phyloP scores from a whole-genome alignment of 257 asterid species.

The Avicennia marina region DNA sequence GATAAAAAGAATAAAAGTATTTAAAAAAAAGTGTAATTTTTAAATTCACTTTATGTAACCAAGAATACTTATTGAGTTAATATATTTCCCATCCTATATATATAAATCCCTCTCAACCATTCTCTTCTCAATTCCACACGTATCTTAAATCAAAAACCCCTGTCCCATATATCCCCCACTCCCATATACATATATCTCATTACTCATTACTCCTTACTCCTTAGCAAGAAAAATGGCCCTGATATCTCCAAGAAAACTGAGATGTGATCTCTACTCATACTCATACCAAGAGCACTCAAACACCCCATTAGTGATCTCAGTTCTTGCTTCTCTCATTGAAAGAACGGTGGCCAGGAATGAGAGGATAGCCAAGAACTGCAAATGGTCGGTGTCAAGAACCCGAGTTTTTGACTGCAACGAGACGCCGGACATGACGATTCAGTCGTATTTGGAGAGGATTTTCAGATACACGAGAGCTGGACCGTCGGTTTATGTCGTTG shows the following conservation, averaged over 20 bases:
- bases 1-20: no score
- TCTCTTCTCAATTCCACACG: no score
- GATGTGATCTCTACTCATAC: slow-evolving; percentile 65
- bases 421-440: slow-evolving; percentile 75
- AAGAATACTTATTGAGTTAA: no score
- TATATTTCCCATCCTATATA: no score
- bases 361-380: slow-evolving; percentile 39
- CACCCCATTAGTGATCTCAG: slow-evolving; percentile 76
- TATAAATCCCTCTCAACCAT: no score
- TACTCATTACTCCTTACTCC: no score
- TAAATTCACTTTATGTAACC: no score
- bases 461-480: slow-evolving; percentile 86
- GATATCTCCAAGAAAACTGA: slow-evolving; percentile 76
- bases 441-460: slow-evolving; percentile 77
- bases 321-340: slow-evolving; percentile 82
- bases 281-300: slow-evolving; percentile 46
- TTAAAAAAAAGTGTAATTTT: no score
- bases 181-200: no score
- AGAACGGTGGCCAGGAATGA: slow-evolving; percentile 68
- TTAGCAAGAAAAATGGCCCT: slow-evolving; percentile 60
- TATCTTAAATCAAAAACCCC: no score
- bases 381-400: slow-evolving; percentile 10
- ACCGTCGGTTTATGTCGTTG: slow-evolving; percentile 83
- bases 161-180: background rate
- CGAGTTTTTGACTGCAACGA: slow-evolving; percentile 67